Evolutionary conservation across 139 green algal genomes (phyloP), one percentile per base, ranked within the genome.

Genomic region (Dunaliella primolecta): DNA sequence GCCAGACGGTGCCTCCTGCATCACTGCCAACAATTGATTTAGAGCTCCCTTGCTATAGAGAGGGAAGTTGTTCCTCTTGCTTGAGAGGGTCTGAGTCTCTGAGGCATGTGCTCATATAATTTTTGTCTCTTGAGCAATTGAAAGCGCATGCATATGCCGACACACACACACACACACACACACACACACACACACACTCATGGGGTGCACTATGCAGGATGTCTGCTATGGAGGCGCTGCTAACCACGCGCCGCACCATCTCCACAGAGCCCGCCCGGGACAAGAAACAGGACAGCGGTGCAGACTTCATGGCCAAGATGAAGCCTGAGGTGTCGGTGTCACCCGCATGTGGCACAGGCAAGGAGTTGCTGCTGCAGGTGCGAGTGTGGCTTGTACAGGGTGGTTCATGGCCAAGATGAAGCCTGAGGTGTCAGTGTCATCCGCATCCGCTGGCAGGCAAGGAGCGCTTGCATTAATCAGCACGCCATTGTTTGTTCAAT

Each of bases 301-400:
- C 36, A 56, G 77, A 87, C 83, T 46, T 92, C 78, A 83, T 89
- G 80, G 89, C 89, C 76, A 86, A 87, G 83, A 89, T 94, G 81
- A 91, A 89, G 84, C 86, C 85, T 35, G 82, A 83, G 24, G 90
- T 87, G 36, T 92, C 91, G 38, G 92, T 93, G 2, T 64, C 46
- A 25, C 92, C 93, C 33, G 93, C 93, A 7, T 89, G 91, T 1
- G 96, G 96, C 81, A 95, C 88, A 38, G 96, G 96, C 1, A 92
- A 94, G 80, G 96, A 99, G 90, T 95, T 99, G 91, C 94, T 99
- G 81, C 89, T 99, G 83, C 96, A 98, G 90, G 91, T 92, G 71
- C 30, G 57, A 3, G 80, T 76, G 46, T 46, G 72, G 78, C 78
- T 75, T 36, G 74, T 27, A n/a, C n/a, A n/a, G n/a, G n/a, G n/a